Conservation (phyloP, 2,329 filamentous ascomycete genomes). For the Raffaelea deltoideospora region DNA sequence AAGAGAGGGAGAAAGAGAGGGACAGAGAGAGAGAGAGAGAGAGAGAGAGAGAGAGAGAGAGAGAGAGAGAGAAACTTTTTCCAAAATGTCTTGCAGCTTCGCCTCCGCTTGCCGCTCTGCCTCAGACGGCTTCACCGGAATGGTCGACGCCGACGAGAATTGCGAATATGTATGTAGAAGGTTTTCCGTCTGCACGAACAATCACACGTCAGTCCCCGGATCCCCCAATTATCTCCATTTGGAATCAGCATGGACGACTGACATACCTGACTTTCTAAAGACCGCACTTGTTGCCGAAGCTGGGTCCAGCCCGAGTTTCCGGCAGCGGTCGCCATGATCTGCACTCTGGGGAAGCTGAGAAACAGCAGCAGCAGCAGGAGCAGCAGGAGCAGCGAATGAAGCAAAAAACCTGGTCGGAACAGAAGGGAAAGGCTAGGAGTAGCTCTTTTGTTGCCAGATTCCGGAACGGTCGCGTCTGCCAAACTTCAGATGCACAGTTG, state of each 20-base stretch:
- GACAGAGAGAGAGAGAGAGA: too few species aligned
- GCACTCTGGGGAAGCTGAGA: too few species aligned
- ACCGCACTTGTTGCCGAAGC: slow-evolving; percentile 79
- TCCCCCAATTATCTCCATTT: background rate
- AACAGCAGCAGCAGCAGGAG: too few species aligned
- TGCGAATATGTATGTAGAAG: slow-evolving; percentile 80
- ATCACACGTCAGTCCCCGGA: background rate
- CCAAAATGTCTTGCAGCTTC: slow-evolving; percentile 70
- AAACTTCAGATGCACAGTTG: too few species aligned
- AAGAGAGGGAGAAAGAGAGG: too few species aligned
- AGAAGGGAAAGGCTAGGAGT: too few species aligned
- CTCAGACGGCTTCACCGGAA: slow-evolving; percentile 69
- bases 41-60: background rate
- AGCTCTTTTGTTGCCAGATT: too few species aligned
- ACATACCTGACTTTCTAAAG: slow-evolving; percentile 74
- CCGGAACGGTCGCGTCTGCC: too few species aligned
- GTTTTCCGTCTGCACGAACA: slow-evolving; percentile 57
- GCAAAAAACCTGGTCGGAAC: too few species aligned
- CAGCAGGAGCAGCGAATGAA: too few species aligned
- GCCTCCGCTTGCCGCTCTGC: slow-evolving; percentile 69
- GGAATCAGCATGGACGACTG: background rate
- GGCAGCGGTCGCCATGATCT: slow-evolving; percentile 8
- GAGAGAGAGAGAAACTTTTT: slow-evolving; percentile 42
- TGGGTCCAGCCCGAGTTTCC: slow-evolving; percentile 65
- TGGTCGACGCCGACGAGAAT: slow-evolving; percentile 64